A percentile compares a stretch with the other conserved stretches of the same genome.
Evolutionary conservation across 2,329 filamentous ascomycete species (phyloP).

Genomic region (Exophiala phaeomuriformis): DNA sequence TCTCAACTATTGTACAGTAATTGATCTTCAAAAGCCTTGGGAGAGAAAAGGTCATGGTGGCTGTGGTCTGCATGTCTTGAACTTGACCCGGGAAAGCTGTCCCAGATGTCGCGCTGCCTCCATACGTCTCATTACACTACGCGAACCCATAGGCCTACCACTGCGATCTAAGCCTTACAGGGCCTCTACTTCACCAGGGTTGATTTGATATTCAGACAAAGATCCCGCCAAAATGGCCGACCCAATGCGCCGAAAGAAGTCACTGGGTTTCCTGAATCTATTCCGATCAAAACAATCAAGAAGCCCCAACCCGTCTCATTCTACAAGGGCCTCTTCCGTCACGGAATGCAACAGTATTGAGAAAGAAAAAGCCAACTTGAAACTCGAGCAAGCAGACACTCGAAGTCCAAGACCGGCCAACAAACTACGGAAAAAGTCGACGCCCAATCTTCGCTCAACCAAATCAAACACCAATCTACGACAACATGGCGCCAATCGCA

Average conservation of each 20-base stretch:
- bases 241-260: conserved; percentile 10
- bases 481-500: conserved; percentile 12
- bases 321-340: conserved; percentile 11
- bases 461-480: not conserved
- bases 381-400: not conserved
- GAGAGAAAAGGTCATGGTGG: too few relatives aligned
- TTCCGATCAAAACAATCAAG: conserved; percentile 12
- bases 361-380: not conserved
- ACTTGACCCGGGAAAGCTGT: too few relatives aligned
- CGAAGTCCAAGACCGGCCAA: not conserved
- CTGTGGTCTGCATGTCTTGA: too few relatives aligned
- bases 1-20: not conserved
- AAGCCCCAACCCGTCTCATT: conserved; percentile 1
- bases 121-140: too few relatives aligned
- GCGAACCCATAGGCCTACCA: too few relatives aligned
- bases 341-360: conserved; percentile 13
- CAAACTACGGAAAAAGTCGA: conserved; percentile 13
- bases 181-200: too few relatives aligned
- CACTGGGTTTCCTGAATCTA: conserved; percentile 19
- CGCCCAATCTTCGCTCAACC: conserved; percentile 1
- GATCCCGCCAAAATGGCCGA: conserved; percentile 10
- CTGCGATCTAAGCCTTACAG: too few relatives aligned
- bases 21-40: too few relatives aligned
- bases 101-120: too few relatives aligned
- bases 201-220: too few relatives aligned